These are phyloP conservation scores for Cryptococcus neoformans DNA, from an alignment of 1,284 basidiomycete species.

Conservation along the genomic window DNA sequence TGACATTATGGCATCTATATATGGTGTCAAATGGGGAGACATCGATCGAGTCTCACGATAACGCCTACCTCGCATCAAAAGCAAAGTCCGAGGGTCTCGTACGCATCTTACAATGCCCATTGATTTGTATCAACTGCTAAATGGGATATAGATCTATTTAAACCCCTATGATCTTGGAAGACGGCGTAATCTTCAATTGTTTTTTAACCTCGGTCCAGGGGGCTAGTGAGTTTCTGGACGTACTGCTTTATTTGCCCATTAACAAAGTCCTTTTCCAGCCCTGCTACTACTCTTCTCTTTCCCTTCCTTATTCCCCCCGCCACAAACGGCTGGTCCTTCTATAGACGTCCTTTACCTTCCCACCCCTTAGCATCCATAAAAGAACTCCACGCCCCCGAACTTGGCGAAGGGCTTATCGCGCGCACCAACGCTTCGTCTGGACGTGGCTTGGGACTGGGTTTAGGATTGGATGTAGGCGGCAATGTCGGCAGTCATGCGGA, in stretches of 20 bases:
- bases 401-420: constrained; percentile 26
- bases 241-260: not conserved
- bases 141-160: constrained; percentile 61
- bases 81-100: constrained; percentile 71
- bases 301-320: constrained; percentile 78
- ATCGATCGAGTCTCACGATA: constrained; percentile 85
- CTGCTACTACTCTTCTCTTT: constrained; percentile 70
- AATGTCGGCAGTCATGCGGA: constrained; percentile 54
- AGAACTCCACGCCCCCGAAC: constrained; percentile 28
- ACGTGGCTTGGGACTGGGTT: constrained; percentile 7
- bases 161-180: constrained; percentile 91
- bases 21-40: constrained; percentile 78
- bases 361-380: constrained; percentile 6
- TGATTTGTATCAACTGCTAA: not conserved
- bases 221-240: constrained; percentile 69
- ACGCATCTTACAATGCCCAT: constrained; percentile 52
- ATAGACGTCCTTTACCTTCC: constrained; percentile 29
- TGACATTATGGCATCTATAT: constrained; percentile 78
- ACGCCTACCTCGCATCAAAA: constrained; percentile 68
- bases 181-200: constrained; percentile 69
- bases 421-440: constrained; percentile 7
- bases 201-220: constrained; percentile 79
- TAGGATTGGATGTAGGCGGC: constrained; percentile 6
- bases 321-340: constrained; percentile 74
- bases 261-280: constrained; percentile 51